Evolutionary conservation across 2,329 filamentous ascomycete species (phyloP).

Genomic region (Lecanoromycetidae sp.): DNA sequence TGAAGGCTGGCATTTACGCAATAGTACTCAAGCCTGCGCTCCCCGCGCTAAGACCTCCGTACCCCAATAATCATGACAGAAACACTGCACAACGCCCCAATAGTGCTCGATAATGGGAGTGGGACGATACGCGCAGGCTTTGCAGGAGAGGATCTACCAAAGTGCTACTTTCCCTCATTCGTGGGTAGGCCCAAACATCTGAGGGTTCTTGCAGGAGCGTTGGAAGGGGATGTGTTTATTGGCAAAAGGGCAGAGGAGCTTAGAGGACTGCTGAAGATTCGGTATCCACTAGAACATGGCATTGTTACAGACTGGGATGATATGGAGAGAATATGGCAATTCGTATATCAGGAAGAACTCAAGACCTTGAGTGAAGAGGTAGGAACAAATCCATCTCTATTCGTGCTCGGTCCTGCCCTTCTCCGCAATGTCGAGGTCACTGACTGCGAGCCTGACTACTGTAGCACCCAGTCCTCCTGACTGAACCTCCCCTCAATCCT

Average conservation of each 20-base stretch:
- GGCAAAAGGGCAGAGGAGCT: constrained; percentile 83
- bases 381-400: constrained; percentile 26
- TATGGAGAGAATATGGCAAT: constrained; percentile 99
- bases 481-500: constrained; percentile 90
- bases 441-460: background rate
- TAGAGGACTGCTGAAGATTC: constrained; percentile 85
- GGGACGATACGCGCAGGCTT: constrained; percentile 96
- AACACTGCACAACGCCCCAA: constrained; percentile 86
- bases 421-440: background rate
- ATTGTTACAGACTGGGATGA: constrained; percentile 99
- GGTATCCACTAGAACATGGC: constrained; percentile 90
- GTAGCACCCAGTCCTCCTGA: constrained; percentile 82
- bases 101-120: constrained; percentile 97
- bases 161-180: constrained; percentile 95
- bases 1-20: background rate
- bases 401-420: background rate
- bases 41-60: background rate
- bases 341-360: constrained; percentile 88
- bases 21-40: background rate
- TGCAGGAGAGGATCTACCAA: constrained; percentile 87
- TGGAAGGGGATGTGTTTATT: constrained; percentile 96
- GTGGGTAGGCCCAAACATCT: constrained; percentile 93
- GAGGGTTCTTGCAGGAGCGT: constrained; percentile 84
- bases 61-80: constrained; percentile 43
- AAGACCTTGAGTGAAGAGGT: constrained; percentile 90